phyloP scores from a whole-genome alignment of 2,329 filamentous ascomycete species.

The Trichoderma pleuroti region DNA sequence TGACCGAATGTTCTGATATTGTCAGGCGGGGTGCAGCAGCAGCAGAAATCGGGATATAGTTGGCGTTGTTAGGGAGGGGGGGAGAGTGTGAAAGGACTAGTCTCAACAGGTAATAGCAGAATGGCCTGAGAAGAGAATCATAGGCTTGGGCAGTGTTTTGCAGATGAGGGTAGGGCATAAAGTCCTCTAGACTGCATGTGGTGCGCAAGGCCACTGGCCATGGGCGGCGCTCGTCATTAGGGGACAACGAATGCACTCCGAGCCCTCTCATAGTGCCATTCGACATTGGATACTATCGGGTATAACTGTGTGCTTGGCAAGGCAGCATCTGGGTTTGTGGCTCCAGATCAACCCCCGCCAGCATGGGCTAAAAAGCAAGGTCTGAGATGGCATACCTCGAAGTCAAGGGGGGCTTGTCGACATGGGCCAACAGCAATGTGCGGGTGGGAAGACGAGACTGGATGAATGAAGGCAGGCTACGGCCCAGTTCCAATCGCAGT shows the following conservation, averaged over 20 bases:
- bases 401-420: constrained; percentile 10
- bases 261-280: constrained; percentile 8
- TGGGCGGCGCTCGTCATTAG: constrained; percentile 7
- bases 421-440: background rate
- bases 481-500: background rate
- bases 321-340: background rate
- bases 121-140: constrained; percentile 3
- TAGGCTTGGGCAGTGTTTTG: constrained; percentile 6
- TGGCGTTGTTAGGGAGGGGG: constrained; percentile 6
- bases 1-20: constrained; percentile 16
- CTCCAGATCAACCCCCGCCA: background rate
- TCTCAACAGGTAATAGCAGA: constrained; percentile 14
- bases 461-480: background rate
- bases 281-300: constrained; percentile 14
- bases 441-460: background rate
- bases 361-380: constrained; percentile 7
- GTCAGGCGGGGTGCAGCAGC: constrained; percentile 19
- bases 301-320: constrained; percentile 9
- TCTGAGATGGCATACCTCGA: background rate
- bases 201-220: constrained; percentile 11
- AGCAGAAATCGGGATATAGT: background rate
- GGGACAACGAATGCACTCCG: constrained; percentile 4
- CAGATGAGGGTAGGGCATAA: constrained; percentile 14
- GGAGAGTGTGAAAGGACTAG: constrained; percentile 16
- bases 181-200: constrained; percentile 14